Conservation (phyloP, 345 rosid genomes). For the Citropsis articulata region DNA sequence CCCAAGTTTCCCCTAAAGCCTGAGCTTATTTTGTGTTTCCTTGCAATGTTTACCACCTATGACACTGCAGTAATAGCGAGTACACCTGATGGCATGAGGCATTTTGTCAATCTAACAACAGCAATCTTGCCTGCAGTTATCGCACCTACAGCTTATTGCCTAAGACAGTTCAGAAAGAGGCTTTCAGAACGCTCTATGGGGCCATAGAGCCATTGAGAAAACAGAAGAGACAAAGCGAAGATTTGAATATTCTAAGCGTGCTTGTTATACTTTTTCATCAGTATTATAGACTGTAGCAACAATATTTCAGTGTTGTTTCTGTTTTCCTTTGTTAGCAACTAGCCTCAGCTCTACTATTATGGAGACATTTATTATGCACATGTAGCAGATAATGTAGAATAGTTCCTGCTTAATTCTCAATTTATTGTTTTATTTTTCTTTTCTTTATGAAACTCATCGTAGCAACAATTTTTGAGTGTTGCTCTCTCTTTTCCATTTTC, state of each 20-base stretch:
- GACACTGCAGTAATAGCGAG: slow-evolving; percentile 29
- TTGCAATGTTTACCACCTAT: slow-evolving; percentile 31
- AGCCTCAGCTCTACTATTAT: no score
- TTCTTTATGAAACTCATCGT: no score
- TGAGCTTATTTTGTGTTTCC: slow-evolving; percentile 45
- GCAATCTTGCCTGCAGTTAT: slow-evolving; percentile 21
- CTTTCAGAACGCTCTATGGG: background rate
- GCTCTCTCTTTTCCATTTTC: no score
- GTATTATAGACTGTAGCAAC: no score
- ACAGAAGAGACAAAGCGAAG: background rate
- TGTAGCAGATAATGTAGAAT: no score
- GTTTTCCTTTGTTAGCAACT: no score
- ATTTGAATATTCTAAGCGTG: background rate
- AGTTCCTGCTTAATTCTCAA: no score
- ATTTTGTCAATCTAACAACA: slow-evolving; percentile 21
- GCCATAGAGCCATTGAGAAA: background rate
- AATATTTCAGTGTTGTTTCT: no score
- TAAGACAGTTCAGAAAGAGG: background rate
- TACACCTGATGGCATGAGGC: slow-evolving; percentile 25
- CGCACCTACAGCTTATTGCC: background rate
- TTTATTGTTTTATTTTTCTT: no score
- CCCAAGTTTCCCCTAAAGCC: slow-evolving; percentile 45
- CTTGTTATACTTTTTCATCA: background rate
- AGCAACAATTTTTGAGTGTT: no score
- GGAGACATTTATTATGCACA: no score